Base-by-base conservation (phyloP, 2,329 filamentous ascomycete genomes). In the Bipolaris bicolor region DNA sequence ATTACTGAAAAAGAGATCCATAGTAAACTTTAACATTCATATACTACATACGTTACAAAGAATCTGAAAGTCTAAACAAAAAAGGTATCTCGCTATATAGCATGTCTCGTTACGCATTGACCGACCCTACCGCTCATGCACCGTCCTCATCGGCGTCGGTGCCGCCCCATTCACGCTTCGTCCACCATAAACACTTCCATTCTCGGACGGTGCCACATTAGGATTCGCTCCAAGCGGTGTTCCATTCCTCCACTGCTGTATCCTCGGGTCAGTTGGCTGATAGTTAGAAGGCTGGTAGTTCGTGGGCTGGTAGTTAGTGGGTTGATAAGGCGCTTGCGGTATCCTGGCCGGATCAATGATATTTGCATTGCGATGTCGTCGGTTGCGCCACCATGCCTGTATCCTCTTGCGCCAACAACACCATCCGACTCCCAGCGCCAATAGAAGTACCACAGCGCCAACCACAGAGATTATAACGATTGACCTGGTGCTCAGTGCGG, bases 381-480 rank as follows among this genome's bases (percentile, higher is more conserved):
- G 11, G 2, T 31, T 13, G 29, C 29, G 29, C 29, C 29, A 31
- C 29, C 29, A 31, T 49, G 33, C 13, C 10, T 22, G 3, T 15
- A 11, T 11, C 37, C 16, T 11, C 5, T n/a, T 10, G 3, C n/a
- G 10, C 40, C 48, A 47, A 26, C 41, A 51, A 16, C 48, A 56
- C 15, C 39, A 43, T 47, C 47, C 41, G 5, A 52, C 4, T 10
- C 33, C 31, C 9, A 56, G 26, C 15, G n/a, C 33, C 22, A 44
- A 18, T 4, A 56, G 26, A 26, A 26, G 20, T 24, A 56, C 34
- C 24, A 15, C 40, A 15, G 39, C 26, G 15, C 53, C 48, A 29
- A 49, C 48, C 41, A 56, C 18, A 7, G 41, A 22, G 18, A 56
- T 56, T 4, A 47, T 18, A 1, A 49, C 48, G n/a, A 56, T 52